These are phyloP conservation scores for Trichocladium antarcticum DNA, from an alignment of 495 filamentous ascomycete species.

Conservation along the genomic window DNA sequence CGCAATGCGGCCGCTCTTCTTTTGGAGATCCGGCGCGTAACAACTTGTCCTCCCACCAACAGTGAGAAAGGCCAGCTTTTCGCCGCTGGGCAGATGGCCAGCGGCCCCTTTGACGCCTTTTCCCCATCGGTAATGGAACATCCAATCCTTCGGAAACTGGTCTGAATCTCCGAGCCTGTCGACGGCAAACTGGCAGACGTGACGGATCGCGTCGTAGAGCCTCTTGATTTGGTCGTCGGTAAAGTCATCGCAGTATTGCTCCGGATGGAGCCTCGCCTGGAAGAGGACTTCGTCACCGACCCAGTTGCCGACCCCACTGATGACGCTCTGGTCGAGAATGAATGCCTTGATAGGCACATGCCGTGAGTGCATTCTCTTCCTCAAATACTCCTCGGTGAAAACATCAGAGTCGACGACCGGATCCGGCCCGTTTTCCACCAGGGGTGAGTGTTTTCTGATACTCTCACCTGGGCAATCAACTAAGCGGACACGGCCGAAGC, in stretches of 20 bases:
- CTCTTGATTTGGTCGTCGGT: slow-evolving; percentile 55
- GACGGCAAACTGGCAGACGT: slow-evolving; percentile 69
- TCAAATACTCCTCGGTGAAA: slow-evolving; percentile 62
- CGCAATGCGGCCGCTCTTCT: slow-evolving; percentile 46
- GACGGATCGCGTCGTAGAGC: slow-evolving; percentile 61
- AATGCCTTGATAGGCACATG: slow-evolving; percentile 78
- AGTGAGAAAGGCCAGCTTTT: slow-evolving; percentile 69
- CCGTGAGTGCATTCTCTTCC: slow-evolving; percentile 55
- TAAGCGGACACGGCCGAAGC: slow-evolving; percentile 66
- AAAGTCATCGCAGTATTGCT: slow-evolving; percentile 82
- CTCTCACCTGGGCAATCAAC: slow-evolving; percentile 65
- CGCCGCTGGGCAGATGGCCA: slow-evolving; percentile 63
- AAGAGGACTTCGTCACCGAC: slow-evolving; percentile 89
- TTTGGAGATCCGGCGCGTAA: slow-evolving; percentile 73
- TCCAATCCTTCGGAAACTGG: slow-evolving; percentile 79
- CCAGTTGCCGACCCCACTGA: slow-evolving; percentile 95
- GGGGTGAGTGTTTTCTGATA: slow-evolving; percentile 65
- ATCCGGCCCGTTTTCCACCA: slow-evolving; percentile 88
- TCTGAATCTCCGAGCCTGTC: slow-evolving; percentile 70
- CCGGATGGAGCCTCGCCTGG: slow-evolving; percentile 77
- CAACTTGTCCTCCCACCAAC: slow-evolving; percentile 86
- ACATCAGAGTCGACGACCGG: slow-evolving; percentile 71
- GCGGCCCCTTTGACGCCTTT: slow-evolving; percentile 71
- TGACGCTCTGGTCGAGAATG: slow-evolving; percentile 75
- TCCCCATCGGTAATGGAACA: slow-evolving; percentile 84